phyloP scores from a whole-genome alignment of 2,329 filamentous ascomycete genomes.

The Lachnellula arida region DNA sequence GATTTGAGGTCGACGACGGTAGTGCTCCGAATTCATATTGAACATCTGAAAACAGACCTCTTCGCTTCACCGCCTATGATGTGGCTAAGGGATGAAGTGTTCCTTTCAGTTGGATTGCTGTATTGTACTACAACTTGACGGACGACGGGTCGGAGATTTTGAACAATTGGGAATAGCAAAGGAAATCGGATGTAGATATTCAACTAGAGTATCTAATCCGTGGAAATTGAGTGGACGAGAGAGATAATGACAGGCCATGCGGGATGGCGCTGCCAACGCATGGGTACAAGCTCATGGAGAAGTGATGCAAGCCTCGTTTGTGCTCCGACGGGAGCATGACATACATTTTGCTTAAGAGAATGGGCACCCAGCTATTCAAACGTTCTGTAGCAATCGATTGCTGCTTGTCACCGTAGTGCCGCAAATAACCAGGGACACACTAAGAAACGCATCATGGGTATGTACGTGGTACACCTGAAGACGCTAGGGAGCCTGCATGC shows the following conservation, averaged over 20 bases:
- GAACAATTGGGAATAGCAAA: slow-evolving; percentile 28
- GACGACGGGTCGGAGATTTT: slow-evolving; percentile 25
- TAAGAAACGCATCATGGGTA: not conserved
- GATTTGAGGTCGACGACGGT: slow-evolving; percentile 19
- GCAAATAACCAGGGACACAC: slow-evolving; percentile 10
- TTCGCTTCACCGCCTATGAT: slow-evolving; percentile 14
- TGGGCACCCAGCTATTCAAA: slow-evolving; percentile 9
- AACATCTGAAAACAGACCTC: slow-evolving; percentile 16
- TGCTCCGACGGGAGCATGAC: slow-evolving; percentile 25
- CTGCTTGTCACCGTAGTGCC: slow-evolving; percentile 14
- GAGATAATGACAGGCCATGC: slow-evolving; percentile 24
- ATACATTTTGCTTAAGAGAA: slow-evolving; percentile 9
- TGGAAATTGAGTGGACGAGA: slow-evolving; percentile 18
- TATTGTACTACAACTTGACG: slow-evolving; percentile 25
- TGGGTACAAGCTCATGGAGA: slow-evolving; percentile 24
- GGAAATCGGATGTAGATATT: slow-evolving; percentile 30
- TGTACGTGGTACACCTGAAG: not conserved
- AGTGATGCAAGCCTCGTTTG: slow-evolving; percentile 29
- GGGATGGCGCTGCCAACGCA: slow-evolving; percentile 31
- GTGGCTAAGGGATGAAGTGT: slow-evolving; percentile 23
- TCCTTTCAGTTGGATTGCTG: slow-evolving; percentile 25
- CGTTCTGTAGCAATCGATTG: slow-evolving; percentile 24
- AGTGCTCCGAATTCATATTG: slow-evolving; percentile 26
- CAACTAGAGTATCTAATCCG: slow-evolving; percentile 18
- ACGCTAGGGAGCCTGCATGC: slow-evolving; percentile 17